Base-by-base conservation (phyloP, 1,284 basidiomycete genomes). In the Somion occarium region DNA sequence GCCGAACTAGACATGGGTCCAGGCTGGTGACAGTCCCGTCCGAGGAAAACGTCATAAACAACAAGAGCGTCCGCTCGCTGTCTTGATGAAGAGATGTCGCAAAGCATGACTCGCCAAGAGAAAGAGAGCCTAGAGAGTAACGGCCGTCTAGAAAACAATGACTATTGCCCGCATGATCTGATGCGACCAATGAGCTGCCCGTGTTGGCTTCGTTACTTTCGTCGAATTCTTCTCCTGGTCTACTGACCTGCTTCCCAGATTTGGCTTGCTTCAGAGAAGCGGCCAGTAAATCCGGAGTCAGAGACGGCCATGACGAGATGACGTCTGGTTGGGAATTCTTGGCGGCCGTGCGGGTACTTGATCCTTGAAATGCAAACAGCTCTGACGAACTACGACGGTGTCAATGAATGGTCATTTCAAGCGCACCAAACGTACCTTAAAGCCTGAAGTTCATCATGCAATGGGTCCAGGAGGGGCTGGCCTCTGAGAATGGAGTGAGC, bases 121-220 rank as follows among this genome's bases (percentile, higher is more conserved):
- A 62, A 39, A 87, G 65, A 30, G 76, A 71, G 34, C 93, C 92
- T 27, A 95, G 73, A 43, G 85, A 79, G 67, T 88, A 92, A 53
- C 80, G 80, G 22, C 92, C 92, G 61, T 94, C 91, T 45, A 93
- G 70, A 65, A 82, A 91, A 57, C 70, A 76, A 61, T 83, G 76
- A 44, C 88, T 63, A 53, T 65, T 64, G 4, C 88, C 86, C 20
- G 65, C 55, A 49, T 74, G 69, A 61, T 89, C 86, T 18, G 80
- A 66, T 38, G 82, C 73, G 25, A 75, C 72, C 19, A 91, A 71
- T 48, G 90, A 68, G 60, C 84, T 89, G 59, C 82, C 74, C 20
- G 73, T 55, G 59, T 83, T 85, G 49, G 75, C 72, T 53, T 80
- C 75, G 53, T 84, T 78, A 11, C 64, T 64, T 59, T 78, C 76